Evolutionary conservation across 2,329 filamentous ascomycete species (phyloP), one percentile per base, ranked within the genome.

Genomic region (Aaosphaeria arxii): DNA sequence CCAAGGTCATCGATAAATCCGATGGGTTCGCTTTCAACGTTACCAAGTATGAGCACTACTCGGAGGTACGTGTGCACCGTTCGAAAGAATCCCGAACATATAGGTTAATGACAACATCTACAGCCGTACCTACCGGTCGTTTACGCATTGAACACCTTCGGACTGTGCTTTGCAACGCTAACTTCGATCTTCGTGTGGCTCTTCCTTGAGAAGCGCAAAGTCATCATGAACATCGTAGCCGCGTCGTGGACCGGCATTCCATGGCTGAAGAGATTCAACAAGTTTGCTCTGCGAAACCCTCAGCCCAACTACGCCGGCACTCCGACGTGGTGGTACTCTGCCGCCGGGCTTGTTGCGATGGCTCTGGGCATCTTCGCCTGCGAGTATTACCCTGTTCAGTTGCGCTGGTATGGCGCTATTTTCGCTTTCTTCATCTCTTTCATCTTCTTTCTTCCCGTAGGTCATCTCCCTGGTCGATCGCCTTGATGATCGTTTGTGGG

Each of bases 21-120:
- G n/a, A n/a, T n/a, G 50, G 58, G 11, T 68, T 61, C 49, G 57
- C 58, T 5, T 68, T 72, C 39, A 64, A 71, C 41, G 45, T 62
- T 7, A 42, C 48, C 17, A 66, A 63, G 40, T 71, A 71, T 46
- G 54, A 58, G 7, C 43, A 42, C 0, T 71, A 72, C 49, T 71
- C 68, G 9, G 33, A 36, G 9, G 33, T 36, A 36, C 9, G 33
- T 9, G 4, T 2, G 3, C 33, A 9, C 33, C 3, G 17, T 24
- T 24, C 17, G 17, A 24, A 24, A 24, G 17, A 24, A 24, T 24
- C 17, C 17, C 17, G 17, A 24, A 2, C 17, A 24, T 24, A 24
- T 24, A 24, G 17, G 17, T 24, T 36, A 36, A 2, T 36, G n/a
- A 36, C 9, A 9, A 41, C 17, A 11, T 41, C 9, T 13, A 11